Evolutionary conservation across 805 yeast species (phyloP), one percentile per base, ranked within the genome.

Genomic region (Saccharomyces jurei): DNA sequence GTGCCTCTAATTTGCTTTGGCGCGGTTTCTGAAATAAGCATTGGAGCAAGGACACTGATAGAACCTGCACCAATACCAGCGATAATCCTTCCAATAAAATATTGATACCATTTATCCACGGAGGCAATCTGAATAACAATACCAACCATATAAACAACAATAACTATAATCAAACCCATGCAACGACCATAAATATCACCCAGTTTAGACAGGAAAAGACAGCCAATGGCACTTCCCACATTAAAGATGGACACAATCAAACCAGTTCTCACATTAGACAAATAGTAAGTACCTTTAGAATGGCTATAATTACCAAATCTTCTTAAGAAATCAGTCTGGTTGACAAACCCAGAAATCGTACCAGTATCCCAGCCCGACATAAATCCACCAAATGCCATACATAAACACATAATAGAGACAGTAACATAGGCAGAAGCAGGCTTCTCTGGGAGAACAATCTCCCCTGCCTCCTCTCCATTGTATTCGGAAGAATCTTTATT

Each of bases 301-400:
- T 71, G 58, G 3, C 60, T 22, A 3, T 61, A 17, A 59, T 75
- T 73, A 65, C 87, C 89, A 60, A 83, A 84, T 65, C 87, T 74
- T 30, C 62, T 57, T 51, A 69, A 64, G 71, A 78, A 84, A 62
- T 83, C 85, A 17, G 77, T 61, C 63, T 67, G 64, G 63, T 81
- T 80, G 52, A 83, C 85, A 63, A 84, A 82, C 58, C 89, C 89
- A n/a, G 87, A 81, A 65, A 84, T 82, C 58, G 89, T 84, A 75
- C 89, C 89, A 32, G 89, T 84, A 72, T 84, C 89, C 78, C 84
- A 84, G 59, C 89, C 89, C 60, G 55, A 56, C 47, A 63, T 56
- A 82, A 82, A 80, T 51, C 69, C 69, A 60, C 69, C 69, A 32
- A 66, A 66, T 13, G 69, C 67, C 53, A 66, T 54, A 64, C 63